phyloP scores from a whole-genome alignment of 2,329 filamentous ascomycete genomes.

The Sporothrix pseudoabietina region DNA sequence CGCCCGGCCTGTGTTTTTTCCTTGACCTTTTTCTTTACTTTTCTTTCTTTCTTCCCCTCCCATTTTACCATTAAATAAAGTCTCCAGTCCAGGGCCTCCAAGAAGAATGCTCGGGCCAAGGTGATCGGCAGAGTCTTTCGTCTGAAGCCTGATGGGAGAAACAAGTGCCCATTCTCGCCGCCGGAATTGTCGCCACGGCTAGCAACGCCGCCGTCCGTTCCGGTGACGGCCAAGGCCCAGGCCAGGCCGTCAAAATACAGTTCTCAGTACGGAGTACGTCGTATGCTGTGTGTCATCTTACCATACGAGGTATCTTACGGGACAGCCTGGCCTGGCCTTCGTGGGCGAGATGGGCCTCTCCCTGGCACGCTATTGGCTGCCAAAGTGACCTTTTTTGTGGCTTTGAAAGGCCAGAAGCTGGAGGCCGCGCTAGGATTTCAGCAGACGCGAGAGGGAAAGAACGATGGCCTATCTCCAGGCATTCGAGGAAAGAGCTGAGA shows the following conservation, averaged over 20 bases:
- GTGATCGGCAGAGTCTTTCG: slow-evolving; percentile 13
- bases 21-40: neutral
- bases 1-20: neutral
- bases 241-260: neutral
- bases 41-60: neutral
- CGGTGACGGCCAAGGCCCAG: slow-evolving; percentile 12
- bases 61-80: neutral
- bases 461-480: neutral
- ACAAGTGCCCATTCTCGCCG: neutral
- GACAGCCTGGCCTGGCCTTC: neutral
- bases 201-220: slow-evolving; percentile 11
- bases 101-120: slow-evolving; percentile 19
- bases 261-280: too few relatives aligned
- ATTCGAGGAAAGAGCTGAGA: neutral
- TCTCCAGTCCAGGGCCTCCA: neutral
- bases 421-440: neutral
- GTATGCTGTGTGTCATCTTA: too few relatives aligned
- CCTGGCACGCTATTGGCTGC: neutral
- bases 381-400: neutral
- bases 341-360: slow-evolving; percentile 6
- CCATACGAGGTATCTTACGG: neutral
- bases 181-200: slow-evolving; percentile 14
- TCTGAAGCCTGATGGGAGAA: neutral
- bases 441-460: slow-evolving; percentile 5
- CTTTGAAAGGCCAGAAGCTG: neutral